phyloP scores from a whole-genome alignment of 2,329 filamentous ascomycete species.

The Oidium heveae region DNA sequence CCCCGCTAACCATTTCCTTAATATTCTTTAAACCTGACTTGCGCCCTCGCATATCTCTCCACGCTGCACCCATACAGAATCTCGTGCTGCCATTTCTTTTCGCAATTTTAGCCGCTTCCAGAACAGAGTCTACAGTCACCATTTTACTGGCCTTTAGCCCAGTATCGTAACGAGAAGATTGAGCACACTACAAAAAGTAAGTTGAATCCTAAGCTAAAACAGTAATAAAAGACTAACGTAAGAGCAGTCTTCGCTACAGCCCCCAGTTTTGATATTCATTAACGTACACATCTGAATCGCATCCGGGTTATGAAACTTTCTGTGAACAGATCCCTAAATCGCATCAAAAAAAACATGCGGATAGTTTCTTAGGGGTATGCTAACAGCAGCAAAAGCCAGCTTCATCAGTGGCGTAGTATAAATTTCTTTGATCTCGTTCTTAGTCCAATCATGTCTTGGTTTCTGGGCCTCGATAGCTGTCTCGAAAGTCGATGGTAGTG shows the following conservation, averaged over 20 bases:
- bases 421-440: constrained; percentile 55
- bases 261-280: constrained; percentile 92
- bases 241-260: constrained; percentile 76
- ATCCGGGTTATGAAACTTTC: constrained; percentile 60
- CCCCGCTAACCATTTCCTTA: constrained; percentile 62
- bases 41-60: constrained; percentile 80
- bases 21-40: constrained; percentile 67
- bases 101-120: constrained; percentile 51
- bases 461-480: constrained; percentile 31
- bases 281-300: constrained; percentile 81
- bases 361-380: constrained; percentile 7
- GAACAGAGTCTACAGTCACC: constrained; percentile 54
- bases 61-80: constrained; percentile 89
- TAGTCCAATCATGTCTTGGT: constrained; percentile 54
- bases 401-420: constrained; percentile 66
- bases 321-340: constrained; percentile 47
- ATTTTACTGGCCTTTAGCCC: constrained; percentile 61
- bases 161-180: constrained; percentile 56
- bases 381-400: constrained; percentile 47
- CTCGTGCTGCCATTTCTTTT: constrained; percentile 67
- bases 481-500: constrained; percentile 6
- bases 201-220: not conserved
- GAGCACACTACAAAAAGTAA: constrained; percentile 30
- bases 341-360: not conserved
- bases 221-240: constrained; percentile 22